Conservation (phyloP, 495 filamentous ascomycete genomes). For the Trichoderma gamsii region DNA sequence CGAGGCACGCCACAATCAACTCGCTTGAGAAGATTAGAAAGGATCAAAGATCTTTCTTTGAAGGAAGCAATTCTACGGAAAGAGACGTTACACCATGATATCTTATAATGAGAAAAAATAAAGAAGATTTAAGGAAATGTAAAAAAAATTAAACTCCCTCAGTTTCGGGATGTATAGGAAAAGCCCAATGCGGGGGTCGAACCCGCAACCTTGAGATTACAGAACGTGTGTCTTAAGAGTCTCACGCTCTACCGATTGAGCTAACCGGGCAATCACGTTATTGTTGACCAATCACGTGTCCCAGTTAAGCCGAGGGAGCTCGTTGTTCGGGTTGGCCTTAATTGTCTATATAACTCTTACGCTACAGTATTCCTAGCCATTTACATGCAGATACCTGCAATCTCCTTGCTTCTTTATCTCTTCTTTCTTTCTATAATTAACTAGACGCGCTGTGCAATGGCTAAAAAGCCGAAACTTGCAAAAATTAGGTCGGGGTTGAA, state of each 20-base stretch:
- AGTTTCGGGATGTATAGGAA: not conserved
- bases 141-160: not conserved
- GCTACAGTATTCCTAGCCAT: not conserved
- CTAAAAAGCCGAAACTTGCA: too few relatives aligned
- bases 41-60: too few relatives aligned
- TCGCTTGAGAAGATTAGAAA: not conserved
- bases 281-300: not conserved
- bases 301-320: not conserved
- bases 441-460: too few relatives aligned
- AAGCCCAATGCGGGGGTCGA: conserved; percentile 40
- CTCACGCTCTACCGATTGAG: conserved; percentile 82
- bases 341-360: not conserved
- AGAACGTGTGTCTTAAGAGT: conserved; percentile 50
- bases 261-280: conserved; percentile 45
- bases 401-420: too few relatives aligned
- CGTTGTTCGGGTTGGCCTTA: not conserved
- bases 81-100: not conserved
- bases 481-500: too few relatives aligned
- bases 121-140: not conserved
- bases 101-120: not conserved
- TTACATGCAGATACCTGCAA: too few relatives aligned
- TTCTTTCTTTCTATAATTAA: too few relatives aligned
- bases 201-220: conserved; percentile 26
- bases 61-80: not conserved
- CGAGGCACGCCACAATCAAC: too few relatives aligned